A percentile compares a stretch with the other conserved stretches of the same genome.
phyloP scores from a whole-genome alignment of 331 rosid genomes.

The Malus hybrid region DNA sequence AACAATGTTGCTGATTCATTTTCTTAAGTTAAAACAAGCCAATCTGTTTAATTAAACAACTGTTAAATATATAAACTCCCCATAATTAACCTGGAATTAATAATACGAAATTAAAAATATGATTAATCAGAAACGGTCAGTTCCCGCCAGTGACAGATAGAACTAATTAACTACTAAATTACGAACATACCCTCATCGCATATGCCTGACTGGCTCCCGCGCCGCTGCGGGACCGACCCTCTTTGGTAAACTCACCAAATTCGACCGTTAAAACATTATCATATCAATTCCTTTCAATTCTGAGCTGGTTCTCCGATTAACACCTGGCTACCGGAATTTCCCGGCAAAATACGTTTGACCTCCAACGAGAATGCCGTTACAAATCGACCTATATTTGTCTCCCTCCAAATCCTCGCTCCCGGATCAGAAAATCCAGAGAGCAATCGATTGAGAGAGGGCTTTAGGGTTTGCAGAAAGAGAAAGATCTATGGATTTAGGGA shows the following conservation, averaged over 20 bases:
- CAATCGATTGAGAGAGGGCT: background rate
- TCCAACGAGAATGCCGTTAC: slow-evolving; percentile 6
- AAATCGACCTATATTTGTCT: background rate
- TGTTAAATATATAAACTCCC: too few relatives aligned
- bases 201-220: background rate
- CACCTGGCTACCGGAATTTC: background rate
- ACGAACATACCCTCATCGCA: background rate
- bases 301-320: background rate
- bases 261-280: too few relatives aligned
- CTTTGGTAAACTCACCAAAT: too few relatives aligned
- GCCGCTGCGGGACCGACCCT: too few relatives aligned
- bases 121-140: background rate
- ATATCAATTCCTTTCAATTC: too few relatives aligned
- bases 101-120: too few relatives aligned
- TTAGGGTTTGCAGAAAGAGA: background rate
- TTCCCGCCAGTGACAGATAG: background rate
- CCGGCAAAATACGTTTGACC: background rate
- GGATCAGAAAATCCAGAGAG: background rate
- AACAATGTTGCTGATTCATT: too few relatives aligned
- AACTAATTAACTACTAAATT: too few relatives aligned
- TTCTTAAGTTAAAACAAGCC: too few relatives aligned
- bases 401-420: background rate
- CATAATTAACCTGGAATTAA: too few relatives aligned
- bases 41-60: too few relatives aligned
- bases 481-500: background rate